Evolutionary conservation across 768 basidiomycete species (phyloP), one percentile per base, ranked within the genome.

Genomic region (Boletus huronensis): DNA sequence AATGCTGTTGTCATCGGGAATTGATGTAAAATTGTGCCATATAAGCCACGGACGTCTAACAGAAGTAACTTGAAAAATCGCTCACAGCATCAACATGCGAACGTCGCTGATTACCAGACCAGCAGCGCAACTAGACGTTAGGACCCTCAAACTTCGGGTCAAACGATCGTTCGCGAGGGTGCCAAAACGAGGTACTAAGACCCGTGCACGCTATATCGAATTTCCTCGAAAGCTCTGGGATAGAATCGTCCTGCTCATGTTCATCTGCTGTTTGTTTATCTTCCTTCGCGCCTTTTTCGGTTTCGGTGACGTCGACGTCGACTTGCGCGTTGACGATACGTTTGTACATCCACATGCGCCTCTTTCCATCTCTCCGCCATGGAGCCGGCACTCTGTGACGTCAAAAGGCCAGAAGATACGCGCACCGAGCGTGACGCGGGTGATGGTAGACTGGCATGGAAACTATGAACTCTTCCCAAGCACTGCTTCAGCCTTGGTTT

Each of bases 221-320:
- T 50, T 38, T 36, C 55, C 65, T 45, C 55, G 54, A 42, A 46
- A 40, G 8, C 48, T 44, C 29, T 64, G 63, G 63, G 65, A 68
- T n/a, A 59, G 53, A 35, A 36, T 62, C 52, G 40, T 70, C 50
- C 36, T 68, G 28, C 14, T 60, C 52, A 36, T 61, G 55, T 71
- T 69, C 58, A 49, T 21, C 40, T 70, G 56, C 35, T 65, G 59
- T 41, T 41, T 65, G 36, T 48, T 70, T 32, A 34, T 28, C 48
- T 71, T 69, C 55, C 39, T 70, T 46, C 63, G 44, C 23, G 65
- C 70, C 50, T 35, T 69, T 31, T 32, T 66, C 25, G 68, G 70
- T 40, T 55, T 70, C 19, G 58, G 58, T 7, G 10, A n/a, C 28
- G 31, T 40, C 21, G 47, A 54, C 48, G 32, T 57, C 21, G 51